Conservation (phyloP, 495 filamentous ascomycete species). For the Daldinia caldariorum region DNA sequence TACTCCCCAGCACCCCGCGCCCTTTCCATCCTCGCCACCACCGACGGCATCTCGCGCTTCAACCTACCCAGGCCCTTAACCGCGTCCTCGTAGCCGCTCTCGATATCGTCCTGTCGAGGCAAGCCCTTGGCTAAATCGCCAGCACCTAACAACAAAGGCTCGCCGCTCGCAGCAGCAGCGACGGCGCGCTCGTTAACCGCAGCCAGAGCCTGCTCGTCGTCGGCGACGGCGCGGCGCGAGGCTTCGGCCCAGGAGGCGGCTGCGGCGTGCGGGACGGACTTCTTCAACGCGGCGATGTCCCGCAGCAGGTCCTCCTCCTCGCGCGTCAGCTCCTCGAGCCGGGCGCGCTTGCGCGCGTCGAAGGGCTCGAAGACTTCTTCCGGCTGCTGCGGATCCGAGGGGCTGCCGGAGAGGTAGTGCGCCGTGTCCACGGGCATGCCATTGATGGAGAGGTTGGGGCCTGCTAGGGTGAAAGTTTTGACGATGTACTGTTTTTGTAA, state of each 20-base stretch:
- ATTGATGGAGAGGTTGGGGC: slow-evolving; percentile 81
- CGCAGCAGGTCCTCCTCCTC: slow-evolving; percentile 79
- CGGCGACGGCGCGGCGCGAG: slow-evolving; percentile 54
- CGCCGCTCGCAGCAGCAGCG: slow-evolving; percentile 34
- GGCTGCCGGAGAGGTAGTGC: slow-evolving; percentile 52
- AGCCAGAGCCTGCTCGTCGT: slow-evolving; percentile 60
- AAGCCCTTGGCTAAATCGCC: slow-evolving; percentile 42
- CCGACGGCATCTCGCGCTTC: slow-evolving; percentile 71
- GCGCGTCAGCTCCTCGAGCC: slow-evolving; percentile 70
- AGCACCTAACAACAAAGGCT: slow-evolving; percentile 30
- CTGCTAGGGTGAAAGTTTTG: slow-evolving; percentile 73
- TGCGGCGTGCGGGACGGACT: slow-evolving; percentile 69
- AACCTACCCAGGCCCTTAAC: slow-evolving; percentile 62
- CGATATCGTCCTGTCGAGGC: slow-evolving; percentile 61
- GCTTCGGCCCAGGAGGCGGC: slow-evolving; percentile 64
- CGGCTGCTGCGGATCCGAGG: slow-evolving; percentile 47
- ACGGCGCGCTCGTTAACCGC: slow-evolving; percentile 41
- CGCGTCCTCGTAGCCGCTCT: slow-evolving; percentile 61
- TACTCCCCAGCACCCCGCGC: slow-evolving; percentile 74
- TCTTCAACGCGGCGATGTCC: slow-evolving; percentile 74
- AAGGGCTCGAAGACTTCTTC: slow-evolving; percentile 78
- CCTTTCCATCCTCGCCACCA: slow-evolving; percentile 81
- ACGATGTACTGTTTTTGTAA: slow-evolving; percentile 70
- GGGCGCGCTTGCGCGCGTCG: slow-evolving; percentile 73
- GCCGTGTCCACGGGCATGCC: slow-evolving; percentile 66